Conservation (phyloP, 2,329 filamentous ascomycete genomes). For the Gaeumannomyces tritici region DNA sequence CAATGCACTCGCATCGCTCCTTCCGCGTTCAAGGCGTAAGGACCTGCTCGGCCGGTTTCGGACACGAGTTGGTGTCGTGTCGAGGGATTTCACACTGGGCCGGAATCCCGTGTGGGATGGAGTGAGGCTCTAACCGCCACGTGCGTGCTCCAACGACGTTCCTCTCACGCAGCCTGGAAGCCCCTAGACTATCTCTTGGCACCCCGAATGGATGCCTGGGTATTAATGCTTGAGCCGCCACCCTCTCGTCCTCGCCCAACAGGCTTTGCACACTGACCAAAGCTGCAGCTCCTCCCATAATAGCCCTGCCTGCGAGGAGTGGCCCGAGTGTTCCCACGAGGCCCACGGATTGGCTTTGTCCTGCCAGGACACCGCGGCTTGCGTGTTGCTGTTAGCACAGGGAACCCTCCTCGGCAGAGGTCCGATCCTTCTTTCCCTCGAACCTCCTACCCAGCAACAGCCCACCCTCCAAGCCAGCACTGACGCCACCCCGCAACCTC, state of each 20-base stretch:
- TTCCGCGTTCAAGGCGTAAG: no score
- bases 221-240: not conserved
- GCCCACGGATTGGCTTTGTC: not conserved
- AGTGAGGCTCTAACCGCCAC: not conserved
- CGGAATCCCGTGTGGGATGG: not conserved
- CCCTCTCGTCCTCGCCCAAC: not conserved
- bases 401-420: not conserved
- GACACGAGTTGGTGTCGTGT: not conserved
- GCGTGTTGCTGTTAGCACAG: not conserved
- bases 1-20: not conserved
- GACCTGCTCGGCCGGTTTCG: not conserved
- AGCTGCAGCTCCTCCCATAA: not conserved
- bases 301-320: not conserved
- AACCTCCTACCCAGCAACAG: not conserved
- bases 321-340: not conserved
- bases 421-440: no score
- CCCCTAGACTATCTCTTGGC: no score
- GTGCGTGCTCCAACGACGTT: no score
- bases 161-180: not conserved
- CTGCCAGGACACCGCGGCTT: not conserved
- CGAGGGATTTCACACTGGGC: not conserved
- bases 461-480: not conserved
- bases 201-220: no score
- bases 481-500: not conserved
- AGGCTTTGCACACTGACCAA: not conserved